Conservation (phyloP, 2,329 filamentous ascomycete genomes). For the Penicillium frequentans region DNA sequence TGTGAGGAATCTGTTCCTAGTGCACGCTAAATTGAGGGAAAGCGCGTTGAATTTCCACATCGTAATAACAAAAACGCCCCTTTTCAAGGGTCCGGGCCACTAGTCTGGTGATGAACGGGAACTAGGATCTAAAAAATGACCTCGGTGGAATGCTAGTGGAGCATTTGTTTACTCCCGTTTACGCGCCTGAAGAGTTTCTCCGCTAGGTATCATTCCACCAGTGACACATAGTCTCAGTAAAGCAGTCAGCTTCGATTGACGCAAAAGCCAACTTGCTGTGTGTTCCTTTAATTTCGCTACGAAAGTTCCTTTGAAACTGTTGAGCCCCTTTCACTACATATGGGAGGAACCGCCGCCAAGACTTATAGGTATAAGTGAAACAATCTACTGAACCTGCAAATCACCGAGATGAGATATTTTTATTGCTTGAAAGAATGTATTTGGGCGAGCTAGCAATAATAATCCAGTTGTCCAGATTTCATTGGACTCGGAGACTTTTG, state of each 20-base stretch:
- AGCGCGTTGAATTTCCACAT: not conserved
- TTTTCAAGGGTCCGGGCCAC: not conserved
- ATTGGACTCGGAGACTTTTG: too few relatives aligned
- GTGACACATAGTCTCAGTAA: not conserved
- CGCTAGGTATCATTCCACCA: not conserved
- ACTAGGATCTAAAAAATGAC: not conserved
- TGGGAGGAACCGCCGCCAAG: not conserved
- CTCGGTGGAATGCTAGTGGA: not conserved
- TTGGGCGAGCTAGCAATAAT: not conserved
- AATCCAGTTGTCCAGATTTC: not conserved
- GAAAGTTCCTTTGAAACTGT: not conserved
- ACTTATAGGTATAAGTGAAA: not conserved
- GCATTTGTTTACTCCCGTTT: not conserved
- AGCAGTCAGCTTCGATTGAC: not conserved
- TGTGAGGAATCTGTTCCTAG: not conserved
- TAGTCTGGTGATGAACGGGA: not conserved
- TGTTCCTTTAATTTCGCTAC: not conserved
- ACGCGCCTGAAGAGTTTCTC: not conserved
- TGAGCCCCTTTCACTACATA: not conserved
- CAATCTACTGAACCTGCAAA: not conserved
- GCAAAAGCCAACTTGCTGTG: not conserved
- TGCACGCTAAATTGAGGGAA: not conserved
- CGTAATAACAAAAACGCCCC: not conserved
- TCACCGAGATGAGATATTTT: not conserved
- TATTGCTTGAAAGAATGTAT: not conserved